Evolutionary conservation across 2,329 filamentous ascomycete species (phyloP), one percentile per base, ranked within the genome.

Genomic region (Aureobasidium pullulans): DNA sequence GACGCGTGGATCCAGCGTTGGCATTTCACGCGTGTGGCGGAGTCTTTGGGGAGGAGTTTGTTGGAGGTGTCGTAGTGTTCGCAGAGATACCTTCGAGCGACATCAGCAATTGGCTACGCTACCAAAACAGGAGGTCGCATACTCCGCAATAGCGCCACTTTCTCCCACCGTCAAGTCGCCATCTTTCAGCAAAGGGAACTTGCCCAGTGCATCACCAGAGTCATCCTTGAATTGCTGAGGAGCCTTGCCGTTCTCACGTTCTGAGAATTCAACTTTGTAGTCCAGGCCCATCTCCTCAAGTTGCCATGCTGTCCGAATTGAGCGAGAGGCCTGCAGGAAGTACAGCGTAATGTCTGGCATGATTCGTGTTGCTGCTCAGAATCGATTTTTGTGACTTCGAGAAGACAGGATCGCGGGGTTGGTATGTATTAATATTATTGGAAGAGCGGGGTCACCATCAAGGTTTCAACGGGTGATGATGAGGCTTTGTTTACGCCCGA

Each of bases 61-160:
- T 70, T 62, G 6, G 67, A 39, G 8, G 65, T 70, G 60, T 79
- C 76, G 66, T 79, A 80, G 1, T 66, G 75, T 49, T 78, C 76
- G 66, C 71, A 74, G 15, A 79, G 68, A 58, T 79, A 79, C 64
- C 76, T 77, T 19, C 3, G 23, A 23, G 3, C 23, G 28, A 29
- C 13, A 8, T 36, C 11, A 19, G 8, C 32, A 7, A 11, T 50
- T 19, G n/a, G 19, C 19, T n/a, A 37, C 11, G 19, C 34, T 8
- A 1, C 11, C 29, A 10, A 4, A 36, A 37, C 16, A 49, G 31
- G 4, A 6, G 16, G 13, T 8, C 34, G 23, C 8, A 54, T 69
- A 78, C 75, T 79, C 76, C 37, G 70, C 73, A 52, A 79, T 79
- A 15, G 74, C 76, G 3, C 76, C 75, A 62, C 76, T 78, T 66